Evolutionary conservation across 495 filamentous ascomycete genomes (phyloP).

Genomic region (Podospora conica): DNA sequence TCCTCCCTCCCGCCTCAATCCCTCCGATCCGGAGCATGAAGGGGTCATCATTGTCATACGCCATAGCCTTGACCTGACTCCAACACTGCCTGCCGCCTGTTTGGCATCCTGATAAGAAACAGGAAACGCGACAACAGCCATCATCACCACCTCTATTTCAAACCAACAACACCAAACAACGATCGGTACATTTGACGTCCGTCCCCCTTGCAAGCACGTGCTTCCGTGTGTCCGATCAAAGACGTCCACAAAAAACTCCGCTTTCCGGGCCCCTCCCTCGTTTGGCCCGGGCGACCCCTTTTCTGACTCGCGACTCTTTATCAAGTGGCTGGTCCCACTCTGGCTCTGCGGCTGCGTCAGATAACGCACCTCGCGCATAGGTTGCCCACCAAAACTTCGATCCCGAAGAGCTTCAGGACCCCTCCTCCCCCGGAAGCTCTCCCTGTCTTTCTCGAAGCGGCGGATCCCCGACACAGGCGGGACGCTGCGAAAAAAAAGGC

Average conservation of each 20-base stretch:
- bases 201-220: background rate
- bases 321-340: constrained; percentile 4
- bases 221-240: background rate
- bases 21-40: background rate
- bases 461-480: background rate
- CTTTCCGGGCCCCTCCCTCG: background rate
- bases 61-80: background rate
- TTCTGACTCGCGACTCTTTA: background rate
- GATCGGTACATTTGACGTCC: background rate
- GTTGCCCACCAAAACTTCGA: background rate
- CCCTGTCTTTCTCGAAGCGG: background rate
- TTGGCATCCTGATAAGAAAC: constrained; percentile 8
- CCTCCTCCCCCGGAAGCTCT: background rate
- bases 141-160: no score
- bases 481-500: background rate
- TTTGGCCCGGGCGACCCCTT: background rate
- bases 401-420: background rate
- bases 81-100: constrained; percentile 7
- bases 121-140: background rate
- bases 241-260: background rate
- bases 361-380: background rate
- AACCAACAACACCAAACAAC: background rate
- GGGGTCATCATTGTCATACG: background rate
- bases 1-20: background rate
- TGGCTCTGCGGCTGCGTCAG: background rate